phyloP scores from a whole-genome alignment of 192 early-diverging fungal species.

The Backusella mclennaniae region DNA sequence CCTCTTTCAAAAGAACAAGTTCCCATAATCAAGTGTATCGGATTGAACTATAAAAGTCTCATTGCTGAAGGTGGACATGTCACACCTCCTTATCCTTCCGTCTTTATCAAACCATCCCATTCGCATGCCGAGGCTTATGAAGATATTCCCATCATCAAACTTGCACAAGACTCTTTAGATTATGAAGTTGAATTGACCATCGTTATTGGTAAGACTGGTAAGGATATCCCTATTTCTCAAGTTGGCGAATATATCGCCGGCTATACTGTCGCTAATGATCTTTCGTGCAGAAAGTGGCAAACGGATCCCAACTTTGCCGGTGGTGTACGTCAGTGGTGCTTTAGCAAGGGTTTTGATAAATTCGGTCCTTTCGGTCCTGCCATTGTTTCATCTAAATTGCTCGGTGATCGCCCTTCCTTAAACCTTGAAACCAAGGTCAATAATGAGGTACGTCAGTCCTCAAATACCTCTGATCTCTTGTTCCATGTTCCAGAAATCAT shows the following conservation, averaged over 20 bases:
- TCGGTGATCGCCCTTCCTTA: not conserved
- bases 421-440: conserved; percentile 45
- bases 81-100: conserved; percentile 47
- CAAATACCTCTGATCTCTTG: conserved; percentile 63
- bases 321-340: conserved; percentile 14
- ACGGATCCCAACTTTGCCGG: conserved; percentile 20
- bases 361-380: conserved; percentile 18
- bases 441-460: conserved; percentile 70
- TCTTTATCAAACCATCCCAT: conserved; percentile 55
- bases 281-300: conserved; percentile 53
- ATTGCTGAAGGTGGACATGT: conserved; percentile 49
- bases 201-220: conserved; percentile 79
- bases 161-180: conserved; percentile 37
- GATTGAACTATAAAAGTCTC: conserved; percentile 59
- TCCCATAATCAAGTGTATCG: conserved; percentile 52
- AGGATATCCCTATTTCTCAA: conserved; percentile 64
- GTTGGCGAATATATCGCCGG: conserved; percentile 69
- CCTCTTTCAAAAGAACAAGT: conserved; percentile 6
- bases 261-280: conserved; percentile 61
- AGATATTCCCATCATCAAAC: conserved; percentile 45
- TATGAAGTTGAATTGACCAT: conserved; percentile 84
- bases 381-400: conserved; percentile 41
- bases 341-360: conserved; percentile 21
- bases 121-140: conserved; percentile 45
- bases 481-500: conserved; percentile 68